Conservation (phyloP, 192 early-diverging fungal genomes). For the Backusella liffmaniae region DNA sequence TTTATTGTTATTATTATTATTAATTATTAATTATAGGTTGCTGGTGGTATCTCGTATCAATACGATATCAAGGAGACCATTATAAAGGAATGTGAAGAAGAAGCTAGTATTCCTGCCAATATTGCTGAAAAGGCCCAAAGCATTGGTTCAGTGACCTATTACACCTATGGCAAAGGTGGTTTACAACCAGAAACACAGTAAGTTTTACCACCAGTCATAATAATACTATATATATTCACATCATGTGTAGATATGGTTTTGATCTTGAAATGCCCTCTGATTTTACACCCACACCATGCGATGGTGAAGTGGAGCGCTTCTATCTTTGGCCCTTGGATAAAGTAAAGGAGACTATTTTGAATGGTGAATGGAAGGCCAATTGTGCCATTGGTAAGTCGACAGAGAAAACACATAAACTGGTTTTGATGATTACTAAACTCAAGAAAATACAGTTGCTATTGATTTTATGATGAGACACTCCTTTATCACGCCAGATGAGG, state of each 20-base stretch:
- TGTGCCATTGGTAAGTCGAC: conserved; percentile 54
- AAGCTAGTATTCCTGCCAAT: conserved; percentile 66
- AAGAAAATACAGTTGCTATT: conserved; percentile 45
- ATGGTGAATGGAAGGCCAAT: conserved; percentile 81
- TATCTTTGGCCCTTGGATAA: conserved; percentile 68
- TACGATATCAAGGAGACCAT: conserved; percentile 62
- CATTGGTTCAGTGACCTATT: conserved; percentile 73
- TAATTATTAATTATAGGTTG: conserved; percentile 41
- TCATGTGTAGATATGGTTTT: conserved; percentile 62
- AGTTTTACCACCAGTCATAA: neutral
- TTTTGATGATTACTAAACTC: neutral
- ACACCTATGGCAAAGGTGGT: conserved; percentile 55
- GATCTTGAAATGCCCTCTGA: conserved; percentile 74
- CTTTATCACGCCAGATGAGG: conserved; percentile 70
- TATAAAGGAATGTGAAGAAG: conserved; percentile 89
- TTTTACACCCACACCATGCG: conserved; percentile 64
- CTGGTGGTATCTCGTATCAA: conserved; percentile 74
- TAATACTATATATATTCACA: neutral
- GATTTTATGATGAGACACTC: conserved; percentile 88
- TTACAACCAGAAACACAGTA: conserved; percentile 83
- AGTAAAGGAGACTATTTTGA: conserved; percentile 48
- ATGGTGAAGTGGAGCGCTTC: conserved; percentile 86
- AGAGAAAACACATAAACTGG: too few relatives aligned
- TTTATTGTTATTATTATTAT: neutral
- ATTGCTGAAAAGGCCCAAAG: conserved; percentile 47